Evolutionary conservation across 805 yeast genomes (phyloP).

Genomic region (Lipomyces lipofer): DNA sequence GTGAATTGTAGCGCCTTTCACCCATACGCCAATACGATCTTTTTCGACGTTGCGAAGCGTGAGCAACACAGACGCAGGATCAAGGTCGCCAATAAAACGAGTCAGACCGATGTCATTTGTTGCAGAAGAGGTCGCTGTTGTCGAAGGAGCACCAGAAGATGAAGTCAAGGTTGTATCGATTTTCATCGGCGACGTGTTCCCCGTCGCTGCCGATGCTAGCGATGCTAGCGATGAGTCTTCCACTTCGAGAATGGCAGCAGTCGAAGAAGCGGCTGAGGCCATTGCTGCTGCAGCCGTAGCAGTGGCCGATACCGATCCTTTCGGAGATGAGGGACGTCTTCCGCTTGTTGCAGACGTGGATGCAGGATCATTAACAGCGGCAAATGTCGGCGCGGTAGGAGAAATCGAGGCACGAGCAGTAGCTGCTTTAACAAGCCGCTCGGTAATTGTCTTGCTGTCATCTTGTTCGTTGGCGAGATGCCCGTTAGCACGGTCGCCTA

Average conservation of each 20-base stretch:
- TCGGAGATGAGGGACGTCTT: not conserved
- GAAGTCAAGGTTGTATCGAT: not conserved
- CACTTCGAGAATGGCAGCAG: constrained; percentile 24
- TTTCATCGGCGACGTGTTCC: not conserved
- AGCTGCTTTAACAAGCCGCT: constrained; percentile 6
- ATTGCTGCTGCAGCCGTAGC: constrained; percentile 27
- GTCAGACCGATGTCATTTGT: constrained; percentile 18
- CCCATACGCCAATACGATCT: constrained; percentile 40
- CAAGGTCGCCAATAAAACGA: constrained; percentile 27
- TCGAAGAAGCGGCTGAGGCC: constrained; percentile 25
- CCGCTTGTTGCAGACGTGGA: not conserved
- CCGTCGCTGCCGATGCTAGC: constrained; percentile 17
- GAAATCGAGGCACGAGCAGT: constrained; percentile 10
- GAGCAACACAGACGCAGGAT: constrained; percentile 22
- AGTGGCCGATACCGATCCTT: constrained; percentile 19
- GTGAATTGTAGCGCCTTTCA: constrained; percentile 37
- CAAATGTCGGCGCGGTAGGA: constrained; percentile 4
- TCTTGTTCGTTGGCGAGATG: not conserved
- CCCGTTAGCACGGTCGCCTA: not conserved
- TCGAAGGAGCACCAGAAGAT: not conserved
- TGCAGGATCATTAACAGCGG: not conserved
- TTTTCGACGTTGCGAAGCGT: constrained; percentile 22
- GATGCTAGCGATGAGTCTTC: too few species aligned
- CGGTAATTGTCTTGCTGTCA: constrained; percentile 3
- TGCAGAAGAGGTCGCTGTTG: not conserved